Percentiles rank a stretch among this genome's conserved stretches.
Evolutionary conservation across 2,329 filamentous ascomycete genomes (phyloP).

Genomic region (Xylariaceae sp.): DNA sequence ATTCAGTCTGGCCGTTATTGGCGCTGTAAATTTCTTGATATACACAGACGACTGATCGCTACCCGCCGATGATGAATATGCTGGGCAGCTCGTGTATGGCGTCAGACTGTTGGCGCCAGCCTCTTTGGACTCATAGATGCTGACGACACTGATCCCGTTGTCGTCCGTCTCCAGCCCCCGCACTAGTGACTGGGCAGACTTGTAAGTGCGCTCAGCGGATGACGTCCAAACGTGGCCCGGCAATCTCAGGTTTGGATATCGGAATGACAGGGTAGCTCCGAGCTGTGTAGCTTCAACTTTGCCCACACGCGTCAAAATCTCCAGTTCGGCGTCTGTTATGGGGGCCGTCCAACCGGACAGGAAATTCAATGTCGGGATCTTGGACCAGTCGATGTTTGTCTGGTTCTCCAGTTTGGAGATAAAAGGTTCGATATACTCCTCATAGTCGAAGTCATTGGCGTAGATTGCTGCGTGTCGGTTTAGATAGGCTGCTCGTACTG

Average conservation of each 20-base stretch:
- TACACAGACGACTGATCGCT: constrained; percentile 60
- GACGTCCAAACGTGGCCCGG: constrained; percentile 67
- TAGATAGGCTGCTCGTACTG: constrained; percentile 60
- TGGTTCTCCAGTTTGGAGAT: constrained; percentile 65
- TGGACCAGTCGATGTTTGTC: constrained; percentile 61
- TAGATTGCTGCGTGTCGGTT: constrained; percentile 67
- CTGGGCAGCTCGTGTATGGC: constrained; percentile 69
- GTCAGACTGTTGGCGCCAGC: constrained; percentile 67
- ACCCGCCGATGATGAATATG: constrained; percentile 64
- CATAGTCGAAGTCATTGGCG: constrained; percentile 65
- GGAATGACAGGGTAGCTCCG: constrained; percentile 63
- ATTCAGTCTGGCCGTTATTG: constrained; percentile 65
- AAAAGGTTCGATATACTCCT: constrained; percentile 63
- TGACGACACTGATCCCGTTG: constrained; percentile 60
- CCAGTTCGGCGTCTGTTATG: constrained; percentile 61
- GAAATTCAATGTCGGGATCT: constrained; percentile 62
- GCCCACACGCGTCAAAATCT: constrained; percentile 68
- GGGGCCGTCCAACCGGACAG: constrained; percentile 63
- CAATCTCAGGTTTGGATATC: constrained; percentile 60
- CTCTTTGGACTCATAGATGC: constrained; percentile 62
- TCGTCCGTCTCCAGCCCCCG: constrained; percentile 61
- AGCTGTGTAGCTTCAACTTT: constrained; percentile 65
- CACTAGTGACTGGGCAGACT: constrained; percentile 65
- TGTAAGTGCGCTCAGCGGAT: constrained; percentile 66
- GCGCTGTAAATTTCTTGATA: constrained; percentile 62